Evolutionary conservation across 2,329 filamentous ascomycete genomes (phyloP).

Genomic region (Orbilia brochopaga): DNA sequence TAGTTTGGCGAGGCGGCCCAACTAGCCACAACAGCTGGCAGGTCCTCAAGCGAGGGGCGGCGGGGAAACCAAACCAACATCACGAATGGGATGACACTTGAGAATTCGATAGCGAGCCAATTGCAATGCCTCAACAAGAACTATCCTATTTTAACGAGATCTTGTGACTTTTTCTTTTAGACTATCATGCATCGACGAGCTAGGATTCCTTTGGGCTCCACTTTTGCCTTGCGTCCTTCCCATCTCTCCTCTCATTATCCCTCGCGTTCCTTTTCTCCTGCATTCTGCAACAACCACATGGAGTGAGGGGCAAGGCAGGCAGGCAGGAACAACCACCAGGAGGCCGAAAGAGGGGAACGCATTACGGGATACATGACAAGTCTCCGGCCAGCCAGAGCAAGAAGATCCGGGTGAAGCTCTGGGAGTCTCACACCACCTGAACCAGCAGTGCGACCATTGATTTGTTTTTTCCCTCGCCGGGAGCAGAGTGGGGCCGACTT

Average conservation of each 20-base stretch:
- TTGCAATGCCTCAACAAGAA: slow-evolving; percentile 30
- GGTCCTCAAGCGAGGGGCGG: not conserved
- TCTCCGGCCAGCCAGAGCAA: slow-evolving; percentile 27
- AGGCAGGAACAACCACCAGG: slow-evolving; percentile 22
- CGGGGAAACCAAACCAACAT: not conserved
- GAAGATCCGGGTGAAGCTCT: slow-evolving; percentile 29
- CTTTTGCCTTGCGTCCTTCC: slow-evolving; percentile 22
- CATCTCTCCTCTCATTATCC: slow-evolving; percentile 29
- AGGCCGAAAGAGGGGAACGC: not conserved
- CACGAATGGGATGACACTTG: not conserved
- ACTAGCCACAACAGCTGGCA: slow-evolving; percentile 26
- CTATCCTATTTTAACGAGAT: slow-evolving; percentile 45
- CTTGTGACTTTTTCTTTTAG: slow-evolving; percentile 45
- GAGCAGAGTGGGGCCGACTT: slow-evolving; percentile 48
- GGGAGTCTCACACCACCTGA: slow-evolving; percentile 35
- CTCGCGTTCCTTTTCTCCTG: slow-evolving; percentile 42
- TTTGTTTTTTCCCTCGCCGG: slow-evolving; percentile 41
- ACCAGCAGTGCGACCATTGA: slow-evolving; percentile 17
- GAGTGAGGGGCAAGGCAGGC: slow-evolving; percentile 42
- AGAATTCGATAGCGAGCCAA: slow-evolving; percentile 34
- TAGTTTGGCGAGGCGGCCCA: slow-evolving; percentile 44
- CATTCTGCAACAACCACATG: slow-evolving; percentile 48
- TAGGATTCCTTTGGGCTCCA: slow-evolving; percentile 33
- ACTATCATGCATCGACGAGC: slow-evolving; percentile 38
- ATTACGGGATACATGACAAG: slow-evolving; percentile 10